phyloP scores from a whole-genome alignment of 192 early-diverging fungal species.

The Rhizophlyctis rosea region DNA sequence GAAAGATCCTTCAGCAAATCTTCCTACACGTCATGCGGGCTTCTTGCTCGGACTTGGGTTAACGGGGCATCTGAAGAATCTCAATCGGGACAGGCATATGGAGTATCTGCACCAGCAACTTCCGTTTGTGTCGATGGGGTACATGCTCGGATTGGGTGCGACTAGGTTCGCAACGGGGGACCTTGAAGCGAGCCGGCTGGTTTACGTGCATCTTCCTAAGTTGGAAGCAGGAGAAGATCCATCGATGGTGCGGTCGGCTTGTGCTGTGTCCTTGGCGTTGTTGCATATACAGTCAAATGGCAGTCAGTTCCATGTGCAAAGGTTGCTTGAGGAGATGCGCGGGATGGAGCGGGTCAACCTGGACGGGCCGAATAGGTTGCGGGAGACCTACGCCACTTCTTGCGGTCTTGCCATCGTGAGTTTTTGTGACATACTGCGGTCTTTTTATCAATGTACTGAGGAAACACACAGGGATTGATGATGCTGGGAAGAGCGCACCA shows the following conservation, averaged over 20 bases:
- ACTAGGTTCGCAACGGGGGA: slow-evolving; percentile 68
- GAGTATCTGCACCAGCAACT: slow-evolving; percentile 68
- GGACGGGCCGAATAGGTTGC: slow-evolving; percentile 12
- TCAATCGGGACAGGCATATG: slow-evolving; percentile 61
- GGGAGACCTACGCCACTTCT: slow-evolving; percentile 32
- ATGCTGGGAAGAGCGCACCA: slow-evolving; percentile 9
- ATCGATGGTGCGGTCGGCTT: slow-evolving; percentile 63
- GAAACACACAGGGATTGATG: slow-evolving; percentile 29
- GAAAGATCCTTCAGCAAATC: slow-evolving; percentile 37
- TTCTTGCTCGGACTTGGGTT: slow-evolving; percentile 80
- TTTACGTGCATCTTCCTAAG: slow-evolving; percentile 74
- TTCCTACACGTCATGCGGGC: slow-evolving; percentile 77
- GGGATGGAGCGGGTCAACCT: background rate
- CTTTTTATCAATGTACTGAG: too few relatives aligned
- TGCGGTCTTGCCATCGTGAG: slow-evolving; percentile 82
- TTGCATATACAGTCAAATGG: slow-evolving; percentile 68
- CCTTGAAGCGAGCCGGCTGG: slow-evolving; percentile 58
- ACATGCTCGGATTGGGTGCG: slow-evolving; percentile 72
- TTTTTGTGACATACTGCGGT: too few relatives aligned
- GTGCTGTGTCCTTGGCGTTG: slow-evolving; percentile 75
- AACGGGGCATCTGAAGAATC: slow-evolving; percentile 65
- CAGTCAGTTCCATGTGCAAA: slow-evolving; percentile 67
- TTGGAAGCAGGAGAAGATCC: slow-evolving; percentile 36
- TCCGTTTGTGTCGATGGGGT: slow-evolving; percentile 65
- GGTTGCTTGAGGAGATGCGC: slow-evolving; percentile 70